phyloP scores from a whole-genome alignment of 2,329 filamentous ascomycete species.

The Alternaria triticimaculans region DNA sequence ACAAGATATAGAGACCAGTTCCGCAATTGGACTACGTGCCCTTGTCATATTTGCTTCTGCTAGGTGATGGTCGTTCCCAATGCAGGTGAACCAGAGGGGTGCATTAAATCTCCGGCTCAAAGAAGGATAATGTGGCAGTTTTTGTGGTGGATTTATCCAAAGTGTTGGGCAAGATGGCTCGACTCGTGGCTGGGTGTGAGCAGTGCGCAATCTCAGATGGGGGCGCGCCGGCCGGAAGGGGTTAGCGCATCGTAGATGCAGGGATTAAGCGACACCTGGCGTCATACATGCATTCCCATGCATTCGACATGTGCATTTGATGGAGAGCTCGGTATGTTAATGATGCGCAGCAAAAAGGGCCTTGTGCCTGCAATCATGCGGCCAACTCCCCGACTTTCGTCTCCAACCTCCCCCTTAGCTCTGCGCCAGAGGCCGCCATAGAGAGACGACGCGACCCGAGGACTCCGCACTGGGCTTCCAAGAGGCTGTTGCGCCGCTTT shows the following conservation, averaged over 20 bases:
- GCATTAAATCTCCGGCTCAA: not conserved
- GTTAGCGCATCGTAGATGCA: not conserved
- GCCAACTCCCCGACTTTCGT: not conserved
- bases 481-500: not conserved
- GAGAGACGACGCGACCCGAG: constrained; percentile 1
- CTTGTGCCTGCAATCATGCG: not conserved
- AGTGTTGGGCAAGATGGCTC: constrained; percentile 8
- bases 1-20: constrained; percentile 1
- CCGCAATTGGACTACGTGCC: not conserved
- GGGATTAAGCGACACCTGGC: constrained; percentile 15
- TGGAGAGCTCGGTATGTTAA: not conserved
- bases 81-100: constrained; percentile 2
- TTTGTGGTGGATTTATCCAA: constrained; percentile 5
- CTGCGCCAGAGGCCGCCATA: not conserved
- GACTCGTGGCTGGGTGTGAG: not conserved
- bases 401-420: not conserved
- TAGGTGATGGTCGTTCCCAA: not conserved
- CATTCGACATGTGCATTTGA: constrained; percentile 4
- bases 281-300: constrained; percentile 18
- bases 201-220: constrained; percentile 1
- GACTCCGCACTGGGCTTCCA: constrained; percentile 5
- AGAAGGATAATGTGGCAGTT: not conserved
- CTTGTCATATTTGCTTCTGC: not conserved
- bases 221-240: not conserved
- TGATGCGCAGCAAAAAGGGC: constrained; percentile 8